Conservation (phyloP, 305 asterid genomes). For the Stenogyne calaminthoides region DNA sequence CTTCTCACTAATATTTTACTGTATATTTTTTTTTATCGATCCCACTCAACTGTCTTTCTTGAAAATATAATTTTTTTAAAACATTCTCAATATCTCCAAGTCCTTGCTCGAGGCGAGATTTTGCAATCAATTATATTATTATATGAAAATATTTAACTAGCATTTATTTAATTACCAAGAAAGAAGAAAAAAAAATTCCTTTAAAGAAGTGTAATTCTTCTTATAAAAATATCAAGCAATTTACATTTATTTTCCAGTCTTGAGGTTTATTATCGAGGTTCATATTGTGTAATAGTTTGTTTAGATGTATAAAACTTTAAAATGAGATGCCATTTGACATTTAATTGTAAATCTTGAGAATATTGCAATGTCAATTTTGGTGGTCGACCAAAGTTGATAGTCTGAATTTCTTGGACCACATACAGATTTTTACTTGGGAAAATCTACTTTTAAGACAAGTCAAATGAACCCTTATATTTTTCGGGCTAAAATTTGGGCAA, state of each 20-base stretch:
- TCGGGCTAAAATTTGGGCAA: too few relatives aligned
- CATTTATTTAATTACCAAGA: neutral
- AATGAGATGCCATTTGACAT: neutral
- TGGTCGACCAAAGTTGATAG: slow-evolving; percentile 2
- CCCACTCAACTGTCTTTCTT: too few relatives aligned
- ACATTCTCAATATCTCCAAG: neutral
- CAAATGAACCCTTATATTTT: too few relatives aligned
- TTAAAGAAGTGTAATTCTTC: neutral
- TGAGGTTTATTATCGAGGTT: neutral
- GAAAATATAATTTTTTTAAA: too few relatives aligned
- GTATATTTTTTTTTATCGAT: too few relatives aligned
- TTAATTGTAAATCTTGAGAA: neutral
- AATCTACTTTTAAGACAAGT: neutral
- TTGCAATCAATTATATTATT: neutral
- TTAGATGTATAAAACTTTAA: neutral
- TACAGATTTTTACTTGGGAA: neutral
- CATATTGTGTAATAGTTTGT: neutral
- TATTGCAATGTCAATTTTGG: slow-evolving; percentile 2
- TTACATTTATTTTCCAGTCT: neutral
- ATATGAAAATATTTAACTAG: neutral
- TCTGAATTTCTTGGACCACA: neutral
- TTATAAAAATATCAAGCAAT: neutral
- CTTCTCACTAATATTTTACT: too few relatives aligned
- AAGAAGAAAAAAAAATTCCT: neutral
- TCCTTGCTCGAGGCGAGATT: neutral